phyloP scores from a whole-genome alignment of 2,329 filamentous ascomycete genomes.

The Lasiodiplodia hormozganensis region DNA sequence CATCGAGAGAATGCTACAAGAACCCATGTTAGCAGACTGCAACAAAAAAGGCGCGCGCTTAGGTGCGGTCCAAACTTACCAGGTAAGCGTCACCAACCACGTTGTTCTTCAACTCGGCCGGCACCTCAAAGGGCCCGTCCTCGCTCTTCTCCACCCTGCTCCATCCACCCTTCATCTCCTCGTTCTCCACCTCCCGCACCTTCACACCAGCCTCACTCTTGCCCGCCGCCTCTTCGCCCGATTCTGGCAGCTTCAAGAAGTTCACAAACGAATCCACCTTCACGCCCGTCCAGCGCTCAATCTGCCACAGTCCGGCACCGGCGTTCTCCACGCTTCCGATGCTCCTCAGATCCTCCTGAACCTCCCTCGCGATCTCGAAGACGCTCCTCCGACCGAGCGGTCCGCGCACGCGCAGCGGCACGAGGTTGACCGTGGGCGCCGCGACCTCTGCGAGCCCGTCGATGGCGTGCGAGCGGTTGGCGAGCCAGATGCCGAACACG shows the following conservation, averaged over 20 bases:
- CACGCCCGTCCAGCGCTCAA: conserved; percentile 76
- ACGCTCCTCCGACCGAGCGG: conserved; percentile 30
- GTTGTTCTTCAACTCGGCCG: conserved; percentile 37
- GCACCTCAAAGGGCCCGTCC: conserved; percentile 31
- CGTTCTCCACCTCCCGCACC: conserved; percentile 33
- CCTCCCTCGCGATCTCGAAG: conserved; percentile 58
- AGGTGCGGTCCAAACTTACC: conserved; percentile 42
- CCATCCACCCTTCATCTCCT: conserved; percentile 31
- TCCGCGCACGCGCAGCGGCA: conserved; percentile 69
- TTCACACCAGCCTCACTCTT: conserved; percentile 29
- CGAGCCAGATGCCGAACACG: conserved; percentile 81
- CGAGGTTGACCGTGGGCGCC: conserved; percentile 79
- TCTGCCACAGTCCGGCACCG: conserved; percentile 71
- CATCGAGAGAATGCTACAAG: conserved; percentile 59
- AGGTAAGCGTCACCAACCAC: conserved; percentile 43
- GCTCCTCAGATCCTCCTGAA: conserved; percentile 72
- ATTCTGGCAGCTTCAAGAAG: conserved; percentile 68
- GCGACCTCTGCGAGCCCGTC: conserved; percentile 58
- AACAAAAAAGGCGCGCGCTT: conserved; percentile 30
- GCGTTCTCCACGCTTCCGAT: conserved; percentile 66
- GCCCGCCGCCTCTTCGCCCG: conserved; percentile 31
- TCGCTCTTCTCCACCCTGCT: conserved; percentile 33
- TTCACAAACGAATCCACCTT: conserved; percentile 79
- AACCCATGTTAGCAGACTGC: background rate
- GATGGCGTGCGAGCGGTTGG: conserved; percentile 69